Conservation (phyloP, 2,329 filamentous ascomycete genomes). For the Fonsecaea monophora region DNA sequence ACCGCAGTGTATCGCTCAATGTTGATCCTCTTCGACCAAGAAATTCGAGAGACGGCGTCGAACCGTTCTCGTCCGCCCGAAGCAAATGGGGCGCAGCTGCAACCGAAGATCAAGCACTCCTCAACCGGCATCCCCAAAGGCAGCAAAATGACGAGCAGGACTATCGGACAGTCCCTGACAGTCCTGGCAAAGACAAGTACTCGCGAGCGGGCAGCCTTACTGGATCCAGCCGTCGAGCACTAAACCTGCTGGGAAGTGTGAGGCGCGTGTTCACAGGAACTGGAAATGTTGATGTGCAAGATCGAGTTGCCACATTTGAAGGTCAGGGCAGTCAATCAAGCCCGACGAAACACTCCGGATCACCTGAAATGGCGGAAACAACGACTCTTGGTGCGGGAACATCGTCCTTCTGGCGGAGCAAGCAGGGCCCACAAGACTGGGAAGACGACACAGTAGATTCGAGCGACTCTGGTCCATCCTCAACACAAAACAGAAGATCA, state of each 20-base stretch:
- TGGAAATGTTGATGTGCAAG: conserved; percentile 43
- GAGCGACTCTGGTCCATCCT: conserved; percentile 44
- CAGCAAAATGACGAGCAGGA: conserved; percentile 23
- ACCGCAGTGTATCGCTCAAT: conserved; percentile 38
- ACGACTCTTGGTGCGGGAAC: conserved; percentile 56
- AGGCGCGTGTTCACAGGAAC: conserved; percentile 65
- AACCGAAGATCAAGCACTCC: conserved; percentile 31
- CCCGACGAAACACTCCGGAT: conserved; percentile 31
- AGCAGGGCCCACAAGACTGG: conserved; percentile 62
- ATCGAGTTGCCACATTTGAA: conserved; percentile 33
- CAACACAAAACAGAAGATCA: conserved; percentile 46
- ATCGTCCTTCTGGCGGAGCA: conserved; percentile 56
- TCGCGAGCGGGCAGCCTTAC: conserved; percentile 60
- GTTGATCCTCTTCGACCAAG: conserved; percentile 17
- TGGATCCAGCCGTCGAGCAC: conserved; percentile 65
- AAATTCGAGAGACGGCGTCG: conserved; percentile 20
- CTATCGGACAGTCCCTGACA: conserved; percentile 34
- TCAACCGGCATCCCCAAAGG: conserved; percentile 31
- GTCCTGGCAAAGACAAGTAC: conserved; percentile 43
- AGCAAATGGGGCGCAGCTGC: conserved; percentile 22
- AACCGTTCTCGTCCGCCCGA: conserved; percentile 33
- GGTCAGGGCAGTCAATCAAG: conserved; percentile 31
- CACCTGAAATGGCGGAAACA: conserved; percentile 34
- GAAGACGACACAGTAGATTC: conserved; percentile 44
- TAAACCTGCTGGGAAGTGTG: conserved; percentile 72